Base-by-base conservation (phyloP, 306 rosid genomes). In the Sphenostylis stenocarpa region DNA sequence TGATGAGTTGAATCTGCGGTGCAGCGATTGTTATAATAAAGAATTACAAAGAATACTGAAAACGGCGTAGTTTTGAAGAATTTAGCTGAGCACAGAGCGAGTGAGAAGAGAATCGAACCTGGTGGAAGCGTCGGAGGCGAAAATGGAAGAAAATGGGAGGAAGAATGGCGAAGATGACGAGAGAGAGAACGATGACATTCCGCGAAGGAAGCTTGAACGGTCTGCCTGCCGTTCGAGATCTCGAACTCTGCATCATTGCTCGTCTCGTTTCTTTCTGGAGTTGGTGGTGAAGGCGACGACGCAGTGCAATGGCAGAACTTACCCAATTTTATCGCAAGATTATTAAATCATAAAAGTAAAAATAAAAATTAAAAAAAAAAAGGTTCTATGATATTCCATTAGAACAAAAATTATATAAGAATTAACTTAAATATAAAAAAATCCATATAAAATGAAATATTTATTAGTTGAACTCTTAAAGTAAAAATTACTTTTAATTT, bases 131-230 rank as follows among this genome's bases (percentile, higher is more conserved):
- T 48, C 72, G 86, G 68, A 91, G 93, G 43, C 86, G 87, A 81
- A 94, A 82, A 62, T 90, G 91, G 88, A 94, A 90, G 89, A 87
- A 85, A 47, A 85, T 56, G 39, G 97, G 96, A 73, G 98, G 98
- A 13, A 91, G 52, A 72, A 87, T 44, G 62, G 96, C 91, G 12
- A 90, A 15, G 36, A 87, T 36, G 17, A 33, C 83, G 33, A 94
- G 92, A 78, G 66, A 41, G 10, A 76, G 24, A 57, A 91, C 77
- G 33, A 90, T 60, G n/a, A 76, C 6, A 17, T 72, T 84, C 14
- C 75, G 82, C 4, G 89, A 75, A 3, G 89, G 76, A 16, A 89
- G 51, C 73, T 84, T 74, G 20, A 67, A 43, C 21, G 14, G 21
- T 13, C 7, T 65, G 23, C 34, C 38, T 38, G n/a, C 31, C 1